Evolutionary conservation across 306 rosid species (phyloP).

Genomic region (Prunus kanzakura): DNA sequence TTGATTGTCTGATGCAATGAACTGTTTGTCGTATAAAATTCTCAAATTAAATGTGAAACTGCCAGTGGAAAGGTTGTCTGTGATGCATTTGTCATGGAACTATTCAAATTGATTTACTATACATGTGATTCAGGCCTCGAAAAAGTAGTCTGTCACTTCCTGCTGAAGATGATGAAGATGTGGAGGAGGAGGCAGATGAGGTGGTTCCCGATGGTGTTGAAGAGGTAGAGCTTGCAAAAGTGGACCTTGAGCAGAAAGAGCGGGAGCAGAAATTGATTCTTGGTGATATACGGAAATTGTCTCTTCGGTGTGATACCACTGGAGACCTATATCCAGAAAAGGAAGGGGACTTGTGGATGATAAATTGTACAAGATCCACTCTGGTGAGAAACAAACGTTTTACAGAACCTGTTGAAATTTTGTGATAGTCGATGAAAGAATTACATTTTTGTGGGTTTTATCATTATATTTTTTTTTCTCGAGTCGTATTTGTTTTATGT

Average conservation of each 20-base stretch:
- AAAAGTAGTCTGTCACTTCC: constrained; percentile 81
- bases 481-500: background rate
- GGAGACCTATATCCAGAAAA: constrained; percentile 63
- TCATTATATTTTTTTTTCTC: background rate
- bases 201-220: constrained; percentile 99
- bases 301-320: constrained; percentile 56
- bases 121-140: constrained; percentile 70
- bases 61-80: background rate
- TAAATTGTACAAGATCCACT: constrained; percentile 62
- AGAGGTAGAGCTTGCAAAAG: constrained; percentile 94
- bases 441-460: background rate
- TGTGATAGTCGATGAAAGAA: background rate
- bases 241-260: constrained; percentile 79
- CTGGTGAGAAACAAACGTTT: constrained; percentile 62
- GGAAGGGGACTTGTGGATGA: constrained; percentile 92
- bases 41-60: background rate
- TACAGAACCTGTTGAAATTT: constrained; percentile 17
- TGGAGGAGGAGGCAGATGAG: constrained; percentile 96
- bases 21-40: background rate
- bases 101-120: constrained; percentile 34
- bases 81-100: constrained; percentile 9
- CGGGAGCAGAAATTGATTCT: constrained; percentile 79
- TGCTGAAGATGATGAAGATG: constrained; percentile 90
- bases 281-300: constrained; percentile 75
- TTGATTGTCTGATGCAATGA: background rate